Evolutionary conservation across 495 filamentous ascomycete species (phyloP).

Genomic region (Aspergillus nanangensis): DNA sequence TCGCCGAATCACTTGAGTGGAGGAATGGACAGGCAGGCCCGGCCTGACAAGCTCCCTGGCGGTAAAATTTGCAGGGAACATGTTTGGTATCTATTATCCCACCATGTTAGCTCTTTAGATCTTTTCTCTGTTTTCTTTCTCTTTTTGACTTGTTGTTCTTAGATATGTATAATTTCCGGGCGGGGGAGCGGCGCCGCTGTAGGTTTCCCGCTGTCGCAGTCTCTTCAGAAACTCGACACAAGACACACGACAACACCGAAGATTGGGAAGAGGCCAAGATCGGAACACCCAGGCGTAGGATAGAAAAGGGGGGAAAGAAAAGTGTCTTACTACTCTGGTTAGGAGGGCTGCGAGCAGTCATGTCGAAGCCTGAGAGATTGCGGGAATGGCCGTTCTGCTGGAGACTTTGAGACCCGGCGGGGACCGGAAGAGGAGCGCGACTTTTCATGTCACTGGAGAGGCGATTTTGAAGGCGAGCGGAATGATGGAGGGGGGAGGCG

Average conservation of each 20-base stretch:
- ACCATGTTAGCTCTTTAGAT: conserved; percentile 16
- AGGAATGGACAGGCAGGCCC: conserved; percentile 94
- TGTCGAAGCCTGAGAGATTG: conserved; percentile 42
- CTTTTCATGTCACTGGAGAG: conserved; percentile 37
- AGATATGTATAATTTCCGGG: no score
- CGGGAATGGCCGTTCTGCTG: conserved; percentile 46
- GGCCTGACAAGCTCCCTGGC: conserved; percentile 92
- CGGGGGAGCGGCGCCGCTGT: no score
- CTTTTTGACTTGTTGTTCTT: no score
- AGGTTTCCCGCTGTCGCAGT: no score
- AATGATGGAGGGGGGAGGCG: conserved; percentile 13
- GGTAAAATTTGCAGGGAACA: conserved; percentile 99
- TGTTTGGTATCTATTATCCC: conserved; percentile 77
- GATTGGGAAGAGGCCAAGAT: not conserved
- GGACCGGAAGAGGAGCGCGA: conserved; percentile 37
- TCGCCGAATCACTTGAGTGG: conserved; percentile 75
- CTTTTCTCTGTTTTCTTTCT: not conserved
- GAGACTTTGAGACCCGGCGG: conserved; percentile 28
- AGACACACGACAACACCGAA: not conserved
- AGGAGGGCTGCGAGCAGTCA: conserved; percentile 69
- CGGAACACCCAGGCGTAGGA: no score
- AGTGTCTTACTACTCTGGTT: conserved; percentile 64
- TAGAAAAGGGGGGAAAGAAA: conserved; percentile 8
- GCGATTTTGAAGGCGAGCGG: conserved; percentile 18
- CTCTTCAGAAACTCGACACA: not conserved